Evolutionary conservation across 2,329 filamentous ascomycete genomes (phyloP).

Genomic region (Fusarium avenaceum): DNA sequence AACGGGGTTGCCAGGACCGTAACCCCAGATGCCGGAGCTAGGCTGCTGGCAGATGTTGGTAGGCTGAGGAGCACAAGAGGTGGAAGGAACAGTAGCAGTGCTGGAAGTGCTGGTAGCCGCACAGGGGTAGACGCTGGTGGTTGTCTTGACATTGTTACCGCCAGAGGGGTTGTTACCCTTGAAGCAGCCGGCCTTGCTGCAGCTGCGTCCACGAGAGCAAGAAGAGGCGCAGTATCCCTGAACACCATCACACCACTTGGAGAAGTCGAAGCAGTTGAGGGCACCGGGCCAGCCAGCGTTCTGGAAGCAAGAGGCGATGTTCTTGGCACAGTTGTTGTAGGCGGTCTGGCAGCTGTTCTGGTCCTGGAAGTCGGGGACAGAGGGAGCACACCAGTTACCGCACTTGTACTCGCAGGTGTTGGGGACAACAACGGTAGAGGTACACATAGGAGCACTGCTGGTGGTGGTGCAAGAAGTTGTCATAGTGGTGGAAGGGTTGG

Average conservation of each 20-base stretch:
- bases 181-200: slow-evolving; percentile 61
- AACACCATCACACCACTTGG: slow-evolving; percentile 63
- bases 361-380: slow-evolving; percentile 64
- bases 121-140: slow-evolving; percentile 55
- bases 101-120: slow-evolving; percentile 48
- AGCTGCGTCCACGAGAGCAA: slow-evolving; percentile 49
- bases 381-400: slow-evolving; percentile 66
- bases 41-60: slow-evolving; percentile 68
- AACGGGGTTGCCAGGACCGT: slow-evolving; percentile 73
- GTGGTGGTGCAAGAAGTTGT: slow-evolving; percentile 52
- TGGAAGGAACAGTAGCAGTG: slow-evolving; percentile 51
- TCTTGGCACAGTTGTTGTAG: slow-evolving; percentile 61
- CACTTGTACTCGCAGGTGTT: slow-evolving; percentile 67
- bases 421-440: slow-evolving; percentile 60
- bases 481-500: slow-evolving; percentile 29
- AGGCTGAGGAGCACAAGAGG: slow-evolving; percentile 60
- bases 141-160: slow-evolving; percentile 53
- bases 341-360: slow-evolving; percentile 58
- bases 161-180: slow-evolving; percentile 58
- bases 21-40: slow-evolving; percentile 71
- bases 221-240: slow-evolving; percentile 61
- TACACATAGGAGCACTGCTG: slow-evolving; percentile 60
- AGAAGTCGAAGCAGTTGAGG: slow-evolving; percentile 65
- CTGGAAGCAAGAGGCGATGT: slow-evolving; percentile 65
- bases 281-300: slow-evolving; percentile 64